These are phyloP conservation scores for Aspergillus latus DNA, from an alignment of 2,329 filamentous ascomycete species.

Conservation along the genomic window DNA sequence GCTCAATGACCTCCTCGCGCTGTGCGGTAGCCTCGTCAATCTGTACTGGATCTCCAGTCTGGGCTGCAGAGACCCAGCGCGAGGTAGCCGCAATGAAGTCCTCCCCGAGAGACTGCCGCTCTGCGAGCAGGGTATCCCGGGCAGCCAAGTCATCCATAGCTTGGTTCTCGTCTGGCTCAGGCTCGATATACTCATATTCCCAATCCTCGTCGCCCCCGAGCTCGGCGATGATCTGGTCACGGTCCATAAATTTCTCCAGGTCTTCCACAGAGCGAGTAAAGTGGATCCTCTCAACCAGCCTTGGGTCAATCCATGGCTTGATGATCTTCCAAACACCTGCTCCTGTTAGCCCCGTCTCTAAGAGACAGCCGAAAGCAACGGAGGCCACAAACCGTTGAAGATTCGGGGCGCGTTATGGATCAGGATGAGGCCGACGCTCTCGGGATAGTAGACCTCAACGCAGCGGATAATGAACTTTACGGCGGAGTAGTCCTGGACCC, in stretches of 20 bases:
- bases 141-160: constrained; percentile 64
- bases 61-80: constrained; percentile 65
- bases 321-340: constrained; percentile 89
- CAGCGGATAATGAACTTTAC: constrained; percentile 98
- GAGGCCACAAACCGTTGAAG: constrained; percentile 67
- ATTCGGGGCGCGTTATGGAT: constrained; percentile 91
- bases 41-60: constrained; percentile 43
- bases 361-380: neutral
- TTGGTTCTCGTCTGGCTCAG: constrained; percentile 69
- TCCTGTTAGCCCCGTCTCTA: neutral
- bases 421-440: constrained; percentile 79
- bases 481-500: constrained; percentile 72
- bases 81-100: constrained; percentile 72
- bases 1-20: constrained; percentile 61
- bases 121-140: constrained; percentile 61
- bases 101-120: constrained; percentile 63
- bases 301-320: constrained; percentile 88
- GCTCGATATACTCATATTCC: constrained; percentile 79
- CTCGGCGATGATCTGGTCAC: constrained; percentile 69
- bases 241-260: constrained; percentile 69
- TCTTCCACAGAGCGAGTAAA: constrained; percentile 80
- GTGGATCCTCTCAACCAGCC: constrained; percentile 86
- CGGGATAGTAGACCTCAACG: constrained; percentile 95
- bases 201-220: constrained; percentile 81
- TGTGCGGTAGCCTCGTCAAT: constrained; percentile 53